phyloP scores from a whole-genome alignment of 2,329 filamentous ascomycete species.

The Lachnellula suecica region DNA sequence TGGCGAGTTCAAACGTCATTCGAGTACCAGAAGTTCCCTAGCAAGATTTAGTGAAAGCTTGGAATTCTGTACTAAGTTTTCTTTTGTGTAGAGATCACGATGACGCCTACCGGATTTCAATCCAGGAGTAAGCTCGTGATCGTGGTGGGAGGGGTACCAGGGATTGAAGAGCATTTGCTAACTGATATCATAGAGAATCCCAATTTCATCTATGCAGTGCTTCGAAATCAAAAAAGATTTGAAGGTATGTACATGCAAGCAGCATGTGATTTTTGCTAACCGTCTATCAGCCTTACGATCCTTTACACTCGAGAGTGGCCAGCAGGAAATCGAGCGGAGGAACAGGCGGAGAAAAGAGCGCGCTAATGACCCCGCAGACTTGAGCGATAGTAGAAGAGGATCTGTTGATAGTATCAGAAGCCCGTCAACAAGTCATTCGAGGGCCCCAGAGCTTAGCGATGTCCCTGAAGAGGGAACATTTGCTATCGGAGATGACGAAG shows the following conservation, averaged over 20 bases:
- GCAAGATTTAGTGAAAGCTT: conserved; percentile 4
- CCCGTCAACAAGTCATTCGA: conserved; percentile 53
- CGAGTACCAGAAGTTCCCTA: no score
- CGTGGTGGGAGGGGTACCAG: background rate
- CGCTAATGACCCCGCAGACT: conserved; percentile 49
- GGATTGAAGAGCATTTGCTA: background rate
- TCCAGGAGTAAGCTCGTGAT: conserved; percentile 11
- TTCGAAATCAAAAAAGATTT: conserved; percentile 79
- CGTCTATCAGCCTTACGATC: conserved; percentile 62
- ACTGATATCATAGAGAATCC: conserved; percentile 59
- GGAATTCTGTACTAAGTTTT: conserved; percentile 4
- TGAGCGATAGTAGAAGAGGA: conserved; percentile 43
- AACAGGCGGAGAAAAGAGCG: conserved; percentile 68
- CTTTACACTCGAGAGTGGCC: conserved; percentile 89
- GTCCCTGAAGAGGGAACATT: conserved; percentile 84
- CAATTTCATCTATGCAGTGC: conserved; percentile 74
- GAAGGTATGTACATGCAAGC: conserved; percentile 43
- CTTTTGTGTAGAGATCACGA: conserved; percentile 12
- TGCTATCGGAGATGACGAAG: conserved; percentile 82
- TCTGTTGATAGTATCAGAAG: conserved; percentile 69
- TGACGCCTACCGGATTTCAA: conserved; percentile 17
- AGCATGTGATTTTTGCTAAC: conserved; percentile 3
- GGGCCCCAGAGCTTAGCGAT: conserved; percentile 58
- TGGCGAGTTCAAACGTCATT: no score
- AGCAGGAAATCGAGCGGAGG: conserved; percentile 84